A percentile compares a stretch with the other conserved stretches of the same genome.
These are phyloP conservation scores for Arthrobotrys sinensis DNA, from an alignment of 2,329 filamentous ascomycete species.

Conservation along the genomic window DNA sequence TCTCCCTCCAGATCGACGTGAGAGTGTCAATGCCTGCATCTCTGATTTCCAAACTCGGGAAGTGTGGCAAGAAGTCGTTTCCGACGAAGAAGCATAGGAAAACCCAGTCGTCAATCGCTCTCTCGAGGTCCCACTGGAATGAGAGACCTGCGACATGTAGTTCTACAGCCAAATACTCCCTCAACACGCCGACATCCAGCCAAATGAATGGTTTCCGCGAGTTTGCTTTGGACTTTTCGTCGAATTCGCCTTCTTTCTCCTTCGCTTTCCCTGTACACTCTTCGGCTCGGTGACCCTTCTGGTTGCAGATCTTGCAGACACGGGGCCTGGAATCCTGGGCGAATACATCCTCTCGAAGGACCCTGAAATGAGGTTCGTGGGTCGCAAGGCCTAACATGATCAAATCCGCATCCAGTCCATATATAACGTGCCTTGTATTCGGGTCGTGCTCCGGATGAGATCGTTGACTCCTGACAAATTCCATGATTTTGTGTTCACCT, in stretches of 20 bases:
- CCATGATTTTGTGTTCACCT: slow-evolving; percentile 99
- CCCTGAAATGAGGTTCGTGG: slow-evolving; percentile 96
- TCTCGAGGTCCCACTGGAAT: slow-evolving; percentile 92
- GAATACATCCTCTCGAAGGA: slow-evolving; percentile 97
- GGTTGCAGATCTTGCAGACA: slow-evolving; percentile 89
- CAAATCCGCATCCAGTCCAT: slow-evolving; percentile 95
- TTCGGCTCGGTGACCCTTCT: slow-evolving; percentile 89
- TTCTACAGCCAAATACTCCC: slow-evolving; percentile 94
- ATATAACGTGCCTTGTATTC: slow-evolving; percentile 97
- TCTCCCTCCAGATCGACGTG: slow-evolving; percentile 97
- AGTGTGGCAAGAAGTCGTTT: slow-evolving; percentile 97
- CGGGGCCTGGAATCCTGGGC: slow-evolving; percentile 87
- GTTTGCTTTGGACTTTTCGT: slow-evolving; percentile 77
- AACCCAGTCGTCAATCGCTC: slow-evolving; percentile 96
- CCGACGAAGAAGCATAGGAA: slow-evolving; percentile 99
- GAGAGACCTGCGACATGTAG: slow-evolving; percentile 85
- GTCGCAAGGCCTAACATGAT: slow-evolving; percentile 98
- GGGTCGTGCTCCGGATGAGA: slow-evolving; percentile 92
- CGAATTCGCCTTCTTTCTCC: slow-evolving; percentile 82
- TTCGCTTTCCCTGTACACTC: slow-evolving; percentile 86
- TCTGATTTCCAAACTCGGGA: slow-evolving; percentile 96
- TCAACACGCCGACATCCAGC: slow-evolving; percentile 91
- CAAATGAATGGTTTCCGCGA: slow-evolving; percentile 95
- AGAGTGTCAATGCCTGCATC: slow-evolving; percentile 97
- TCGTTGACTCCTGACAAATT: slow-evolving; percentile 94